Evolutionary conservation across 2,329 filamentous ascomycete genomes (phyloP).

Genomic region (Talaromyces sp.): DNA sequence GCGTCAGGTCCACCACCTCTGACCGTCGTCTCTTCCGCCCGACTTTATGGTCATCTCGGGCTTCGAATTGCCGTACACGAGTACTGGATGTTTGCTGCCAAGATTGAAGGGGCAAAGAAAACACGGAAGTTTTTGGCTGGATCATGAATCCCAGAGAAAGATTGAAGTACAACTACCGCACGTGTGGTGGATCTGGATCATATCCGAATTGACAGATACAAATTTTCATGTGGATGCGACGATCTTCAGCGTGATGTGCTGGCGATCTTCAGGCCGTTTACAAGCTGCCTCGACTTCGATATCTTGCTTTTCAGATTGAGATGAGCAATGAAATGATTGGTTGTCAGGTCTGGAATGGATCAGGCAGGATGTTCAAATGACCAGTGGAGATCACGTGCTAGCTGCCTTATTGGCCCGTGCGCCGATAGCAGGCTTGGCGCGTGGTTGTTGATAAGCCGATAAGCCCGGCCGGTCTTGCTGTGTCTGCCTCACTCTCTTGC

Average conservation of each 20-base stretch:
- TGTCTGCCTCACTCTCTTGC: neutral
- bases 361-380: conserved; percentile 5
- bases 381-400: conserved; percentile 1
- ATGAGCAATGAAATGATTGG: neutral
- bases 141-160: conserved; percentile 14
- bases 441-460: conserved; percentile 10
- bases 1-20: conserved; percentile 9
- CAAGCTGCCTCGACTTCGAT: neutral
- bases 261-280: neutral
- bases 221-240: neutral
- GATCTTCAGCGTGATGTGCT: neutral
- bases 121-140: conserved; percentile 17
- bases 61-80: conserved; percentile 17
- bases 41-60: conserved; percentile 13
- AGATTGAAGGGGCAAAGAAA: conserved; percentile 18
- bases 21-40: conserved; percentile 12
- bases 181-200: neutral
- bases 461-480: conserved; percentile 11
- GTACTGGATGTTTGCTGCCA: conserved; percentile 20
- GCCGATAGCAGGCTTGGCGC: conserved; percentile 24
- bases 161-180: neutral
- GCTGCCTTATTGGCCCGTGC: neutral
- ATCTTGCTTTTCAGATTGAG: neutral
- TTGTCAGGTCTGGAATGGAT: neutral
- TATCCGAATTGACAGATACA: neutral